A percentile compares a stretch with the other conserved stretches of the same genome.
Conservation (phyloP, 345 rosid genomes). For the Citrus sp. region DNA sequence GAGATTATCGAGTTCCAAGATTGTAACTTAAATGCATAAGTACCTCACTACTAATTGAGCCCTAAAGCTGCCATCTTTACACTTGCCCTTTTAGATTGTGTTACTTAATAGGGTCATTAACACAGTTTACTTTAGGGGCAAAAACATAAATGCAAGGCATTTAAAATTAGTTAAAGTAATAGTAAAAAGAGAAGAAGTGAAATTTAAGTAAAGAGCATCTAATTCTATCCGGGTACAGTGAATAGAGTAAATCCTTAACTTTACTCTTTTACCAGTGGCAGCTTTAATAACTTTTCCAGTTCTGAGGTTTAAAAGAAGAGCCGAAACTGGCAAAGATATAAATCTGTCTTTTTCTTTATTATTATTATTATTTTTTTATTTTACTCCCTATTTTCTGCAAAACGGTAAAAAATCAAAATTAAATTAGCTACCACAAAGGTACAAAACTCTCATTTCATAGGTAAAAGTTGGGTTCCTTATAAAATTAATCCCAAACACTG, state of each 20-base stretch:
- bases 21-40: background rate
- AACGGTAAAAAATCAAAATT: conserved; percentile 22
- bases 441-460: background rate
- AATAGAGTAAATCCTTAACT: background rate
- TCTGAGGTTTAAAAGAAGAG: background rate
- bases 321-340: background rate
- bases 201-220: background rate
- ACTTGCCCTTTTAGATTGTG: background rate
- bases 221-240: background rate
- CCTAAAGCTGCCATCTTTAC: background rate
- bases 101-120: background rate
- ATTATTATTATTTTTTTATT: background rate
- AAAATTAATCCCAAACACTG: background rate
- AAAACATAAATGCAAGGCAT: background rate
- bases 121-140: background rate
- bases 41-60: no score
- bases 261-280: background rate
- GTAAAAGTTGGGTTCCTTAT: background rate
- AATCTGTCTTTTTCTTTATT: background rate
- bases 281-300: background rate
- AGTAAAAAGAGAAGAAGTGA: background rate
- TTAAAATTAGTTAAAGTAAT: no score
- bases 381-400: conserved; percentile 20
- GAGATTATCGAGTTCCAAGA: no score
- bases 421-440: conserved; percentile 28